Evolutionary conservation across 2,329 filamentous ascomycete genomes (phyloP).

Genomic region (Coniochaeta ligniaria): DNA sequence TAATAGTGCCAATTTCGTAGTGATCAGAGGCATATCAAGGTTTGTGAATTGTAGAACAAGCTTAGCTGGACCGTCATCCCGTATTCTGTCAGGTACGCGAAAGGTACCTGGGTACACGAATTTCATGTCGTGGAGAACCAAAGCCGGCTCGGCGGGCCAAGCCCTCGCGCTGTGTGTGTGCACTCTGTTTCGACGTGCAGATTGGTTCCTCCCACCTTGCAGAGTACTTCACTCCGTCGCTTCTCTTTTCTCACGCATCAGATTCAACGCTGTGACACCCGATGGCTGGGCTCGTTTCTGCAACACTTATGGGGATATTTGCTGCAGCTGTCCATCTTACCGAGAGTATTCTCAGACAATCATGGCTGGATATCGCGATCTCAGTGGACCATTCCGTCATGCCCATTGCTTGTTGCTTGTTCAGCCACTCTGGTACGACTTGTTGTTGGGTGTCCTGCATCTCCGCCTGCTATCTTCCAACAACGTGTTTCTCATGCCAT

Average conservation of each 20-base stretch:
- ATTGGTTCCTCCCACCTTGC: neutral
- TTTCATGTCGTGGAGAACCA: neutral
- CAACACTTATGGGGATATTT: neutral
- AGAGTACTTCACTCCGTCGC: neutral
- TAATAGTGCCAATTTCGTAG: neutral
- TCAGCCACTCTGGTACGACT: neutral
- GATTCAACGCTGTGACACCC: neutral
- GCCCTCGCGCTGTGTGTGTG: neutral
- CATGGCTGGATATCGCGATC: neutral
- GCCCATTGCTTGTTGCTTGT: neutral
- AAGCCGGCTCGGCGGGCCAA: neutral
- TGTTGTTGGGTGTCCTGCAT: neutral
- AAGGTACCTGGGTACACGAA: neutral
- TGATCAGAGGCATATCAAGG: neutral
- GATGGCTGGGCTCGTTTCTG: neutral
- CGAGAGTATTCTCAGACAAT: conserved; percentile 1
- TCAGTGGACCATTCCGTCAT: neutral
- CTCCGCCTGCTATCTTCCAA: neutral
- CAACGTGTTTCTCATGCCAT: neutral
- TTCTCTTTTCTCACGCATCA: neutral
- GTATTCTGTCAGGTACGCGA: neutral
- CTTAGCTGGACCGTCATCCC: neutral
- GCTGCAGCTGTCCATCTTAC: conserved; percentile 1
- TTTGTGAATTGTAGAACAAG: neutral
- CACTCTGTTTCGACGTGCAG: neutral